phyloP scores from a whole-genome alignment of 257 asterid genomes.

The Solanum virginianum region DNA sequence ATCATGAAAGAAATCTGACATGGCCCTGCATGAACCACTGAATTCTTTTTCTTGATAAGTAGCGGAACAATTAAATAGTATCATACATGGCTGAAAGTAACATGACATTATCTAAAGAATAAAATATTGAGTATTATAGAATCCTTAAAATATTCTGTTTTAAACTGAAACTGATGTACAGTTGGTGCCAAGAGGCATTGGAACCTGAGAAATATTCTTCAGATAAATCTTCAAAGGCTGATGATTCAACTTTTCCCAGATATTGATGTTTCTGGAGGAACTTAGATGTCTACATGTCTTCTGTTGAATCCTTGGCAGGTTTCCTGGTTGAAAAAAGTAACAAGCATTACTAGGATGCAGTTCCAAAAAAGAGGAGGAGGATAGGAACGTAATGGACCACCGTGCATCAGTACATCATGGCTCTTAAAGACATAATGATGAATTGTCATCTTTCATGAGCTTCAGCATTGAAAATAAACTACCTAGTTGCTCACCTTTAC shows the following conservation, averaged over 20 bases:
- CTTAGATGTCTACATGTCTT: slow-evolving; percentile 16
- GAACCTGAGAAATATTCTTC: slow-evolving; percentile 35
- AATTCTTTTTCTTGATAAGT: neutral
- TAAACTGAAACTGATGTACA: neutral
- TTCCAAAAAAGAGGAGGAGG: neutral
- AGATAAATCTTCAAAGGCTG: slow-evolving; percentile 13
- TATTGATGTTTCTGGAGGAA: slow-evolving; percentile 14
- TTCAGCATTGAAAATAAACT: neutral
- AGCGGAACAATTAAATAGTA: neutral
- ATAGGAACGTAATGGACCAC: neutral
- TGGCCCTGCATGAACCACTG: neutral
- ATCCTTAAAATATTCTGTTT: neutral
- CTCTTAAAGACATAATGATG: neutral
- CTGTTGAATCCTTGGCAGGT: slow-evolving; percentile 26
- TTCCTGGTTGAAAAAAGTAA: slow-evolving; percentile 30
- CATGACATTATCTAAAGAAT: neutral
- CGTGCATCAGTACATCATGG: neutral
- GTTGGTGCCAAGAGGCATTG: neutral
- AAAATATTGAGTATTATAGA: neutral
- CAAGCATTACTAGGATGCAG: neutral
- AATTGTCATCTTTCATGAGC: neutral
- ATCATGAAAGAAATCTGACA: neutral
- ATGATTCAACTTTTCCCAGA: slow-evolving; percentile 14
- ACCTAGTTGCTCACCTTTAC: slow-evolving; percentile 35
- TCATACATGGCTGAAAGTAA: neutral